Conservation (phyloP, 768 basidiomycete genomes). For the Kwoniella botswanensis region DNA sequence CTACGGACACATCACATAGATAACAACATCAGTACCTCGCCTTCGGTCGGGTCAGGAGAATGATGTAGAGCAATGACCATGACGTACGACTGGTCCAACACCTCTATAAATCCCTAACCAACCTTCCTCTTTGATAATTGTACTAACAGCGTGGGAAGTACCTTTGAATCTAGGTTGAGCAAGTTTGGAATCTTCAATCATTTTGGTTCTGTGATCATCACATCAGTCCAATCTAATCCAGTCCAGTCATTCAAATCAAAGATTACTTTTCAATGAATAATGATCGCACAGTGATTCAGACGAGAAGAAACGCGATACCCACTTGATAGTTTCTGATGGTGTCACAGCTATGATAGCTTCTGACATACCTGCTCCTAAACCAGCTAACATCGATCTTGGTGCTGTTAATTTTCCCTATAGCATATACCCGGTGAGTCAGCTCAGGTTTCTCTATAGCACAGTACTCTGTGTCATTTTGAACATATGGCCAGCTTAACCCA, state of each 20-base stretch:
- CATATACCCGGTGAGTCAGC: too few species aligned
- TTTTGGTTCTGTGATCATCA: constrained; percentile 75
- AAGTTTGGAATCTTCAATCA: constrained; percentile 90
- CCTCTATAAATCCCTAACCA: constrained; percentile 78
- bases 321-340: constrained; percentile 99
- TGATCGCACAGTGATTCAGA: too few species aligned
- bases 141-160: constrained; percentile 77
- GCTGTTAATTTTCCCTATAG: constrained; percentile 86
- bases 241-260: too few species aligned
- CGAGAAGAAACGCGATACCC: constrained; percentile 52
- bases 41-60: neutral
- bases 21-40: neutral
- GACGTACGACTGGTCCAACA: constrained; percentile 85
- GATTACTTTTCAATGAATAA: too few species aligned
- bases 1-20: constrained; percentile 59
- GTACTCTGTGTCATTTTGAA: too few species aligned
- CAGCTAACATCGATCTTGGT: constrained; percentile 76
- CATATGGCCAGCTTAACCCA: too few species aligned
- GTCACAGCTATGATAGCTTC: constrained; percentile 95
- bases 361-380: constrained; percentile 76
- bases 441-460: too few species aligned
- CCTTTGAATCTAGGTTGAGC: constrained; percentile 84
- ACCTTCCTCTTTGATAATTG: constrained; percentile 85
- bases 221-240: too few species aligned
- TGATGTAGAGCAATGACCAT: neutral